phyloP scores from a whole-genome alignment of 208 protist species.

The Wallacemonas collosoma region DNA sequence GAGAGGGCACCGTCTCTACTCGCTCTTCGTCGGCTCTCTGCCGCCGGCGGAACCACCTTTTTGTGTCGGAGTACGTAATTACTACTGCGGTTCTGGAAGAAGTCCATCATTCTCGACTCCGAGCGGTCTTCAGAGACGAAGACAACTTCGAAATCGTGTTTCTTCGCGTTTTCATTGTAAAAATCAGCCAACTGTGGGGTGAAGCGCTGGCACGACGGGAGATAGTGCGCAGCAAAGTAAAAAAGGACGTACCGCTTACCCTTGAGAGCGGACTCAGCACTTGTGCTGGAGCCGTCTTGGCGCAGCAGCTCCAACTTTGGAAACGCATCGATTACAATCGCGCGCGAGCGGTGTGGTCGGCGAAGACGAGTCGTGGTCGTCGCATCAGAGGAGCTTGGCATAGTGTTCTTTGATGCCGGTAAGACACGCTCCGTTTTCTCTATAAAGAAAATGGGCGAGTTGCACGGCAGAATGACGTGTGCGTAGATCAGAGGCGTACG shows the following conservation, averaged over 20 bases:
- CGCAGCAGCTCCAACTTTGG: constrained; percentile 33
- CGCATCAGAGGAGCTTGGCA: not conserved
- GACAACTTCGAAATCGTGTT: constrained; percentile 60
- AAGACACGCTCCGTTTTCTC: too few relatives aligned
- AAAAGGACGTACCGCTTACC: constrained; percentile 59
- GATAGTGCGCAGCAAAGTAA: constrained; percentile 89
- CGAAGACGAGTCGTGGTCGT: not conserved
- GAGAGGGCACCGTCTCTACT: too few relatives aligned
- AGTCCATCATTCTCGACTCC: constrained; percentile 63
- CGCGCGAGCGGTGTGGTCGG: not conserved
- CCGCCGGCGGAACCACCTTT: constrained; percentile 1
- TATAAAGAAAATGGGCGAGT: too few relatives aligned
- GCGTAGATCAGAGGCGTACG: too few relatives aligned
- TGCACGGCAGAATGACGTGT: too few relatives aligned
- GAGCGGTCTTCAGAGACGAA: constrained; percentile 68
- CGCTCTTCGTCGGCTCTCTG: too few relatives aligned
- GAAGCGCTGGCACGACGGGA: constrained; percentile 77
- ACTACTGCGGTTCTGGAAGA: constrained; percentile 52
- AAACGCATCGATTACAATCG: constrained; percentile 15
- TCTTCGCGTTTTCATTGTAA: constrained; percentile 44
- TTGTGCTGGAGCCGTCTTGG: constrained; percentile 36
- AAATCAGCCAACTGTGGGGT: constrained; percentile 72
- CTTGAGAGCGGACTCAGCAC: constrained; percentile 31
- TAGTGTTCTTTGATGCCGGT: too few relatives aligned
- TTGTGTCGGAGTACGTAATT: constrained; percentile 34